These are phyloP conservation scores for Cryomyces minteri DNA, from an alignment of 495 filamentous ascomycete species.

Conservation along the genomic window DNA sequence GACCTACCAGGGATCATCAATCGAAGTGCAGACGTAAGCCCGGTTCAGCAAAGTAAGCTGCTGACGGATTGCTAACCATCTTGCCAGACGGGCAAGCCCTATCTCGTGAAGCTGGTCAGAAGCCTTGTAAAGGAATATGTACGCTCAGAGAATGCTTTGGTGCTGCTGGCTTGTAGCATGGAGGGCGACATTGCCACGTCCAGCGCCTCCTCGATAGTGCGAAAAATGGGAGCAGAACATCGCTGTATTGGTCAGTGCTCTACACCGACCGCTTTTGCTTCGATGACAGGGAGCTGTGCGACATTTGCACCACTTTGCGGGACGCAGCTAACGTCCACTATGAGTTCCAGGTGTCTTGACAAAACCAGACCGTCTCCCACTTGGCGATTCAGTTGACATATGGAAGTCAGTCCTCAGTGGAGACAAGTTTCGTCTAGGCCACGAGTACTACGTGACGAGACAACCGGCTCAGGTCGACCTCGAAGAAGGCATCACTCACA, in stretches of 20 bases:
- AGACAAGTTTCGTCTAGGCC: constrained; percentile 32
- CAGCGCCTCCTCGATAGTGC: constrained; percentile 43
- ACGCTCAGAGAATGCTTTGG: constrained; percentile 40
- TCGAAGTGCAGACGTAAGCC: constrained; percentile 27
- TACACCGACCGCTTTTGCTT: not conserved
- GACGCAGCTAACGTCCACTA: no score
- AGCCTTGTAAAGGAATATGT: constrained; percentile 54
- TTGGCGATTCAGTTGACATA: constrained; percentile 25
- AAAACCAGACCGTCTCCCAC: constrained; percentile 51
- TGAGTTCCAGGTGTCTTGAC: constrained; percentile 40
- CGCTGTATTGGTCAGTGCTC: constrained; percentile 36
- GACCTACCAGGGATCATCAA: constrained; percentile 69
- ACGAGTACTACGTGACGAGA: constrained; percentile 32
- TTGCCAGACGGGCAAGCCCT: constrained; percentile 30
- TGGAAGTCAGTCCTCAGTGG: constrained; percentile 43
- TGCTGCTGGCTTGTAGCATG: constrained; percentile 60
- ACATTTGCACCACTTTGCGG: no score
- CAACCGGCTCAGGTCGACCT: constrained; percentile 23
- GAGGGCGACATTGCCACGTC: constrained; percentile 54
- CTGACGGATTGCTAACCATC: not conserved
- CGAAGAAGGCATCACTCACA: constrained; percentile 15
- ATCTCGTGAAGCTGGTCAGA: constrained; percentile 46
- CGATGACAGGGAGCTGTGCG: no score
- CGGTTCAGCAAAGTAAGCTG: not conserved
- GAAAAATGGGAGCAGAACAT: constrained; percentile 32